Evolutionary conservation across 108 stramenopile genomes (phyloP), one percentile per base, ranked within the genome.

Genomic region (Epithemia pelagica): DNA sequence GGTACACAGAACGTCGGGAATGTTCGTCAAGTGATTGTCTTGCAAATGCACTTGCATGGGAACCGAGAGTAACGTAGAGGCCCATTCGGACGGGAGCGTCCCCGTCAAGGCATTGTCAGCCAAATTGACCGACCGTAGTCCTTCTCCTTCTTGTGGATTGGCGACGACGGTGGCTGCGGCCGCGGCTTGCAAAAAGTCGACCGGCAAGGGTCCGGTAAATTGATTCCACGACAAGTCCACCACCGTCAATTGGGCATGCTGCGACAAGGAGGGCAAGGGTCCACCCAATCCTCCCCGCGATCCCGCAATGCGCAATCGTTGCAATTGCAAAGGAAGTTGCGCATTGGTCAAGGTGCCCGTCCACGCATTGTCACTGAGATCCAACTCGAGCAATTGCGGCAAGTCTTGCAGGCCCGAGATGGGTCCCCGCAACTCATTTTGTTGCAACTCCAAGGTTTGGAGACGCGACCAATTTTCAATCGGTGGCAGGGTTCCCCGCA

Each of bases 401-500:
- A 75, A 28, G 18, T 5, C 28, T 52, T 54, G 58, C 24, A 67
- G 31, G 19, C 54, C 46, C 37, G 10, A 15, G 37, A 46, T 18
- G 66, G 26, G 27, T 10, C 61, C 24, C 21, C 28, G n/a, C 31
- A 61, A 31, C 3, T 58, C 57, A 46, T 46, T 58, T 58, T 58
- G 56, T 7, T 58, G 7, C 25, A 27, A 58, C 5, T 58, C 18
- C 56, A 58, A 58, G 7, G 5, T 5, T 58, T 21, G 56, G 7
- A 58, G 21, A 19, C 26, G 26, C 56, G 56, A 7, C 22, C 56
- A 58, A 7, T 7, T 58, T 27, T 46, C 37, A 46, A 10, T 46
- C 18, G 65, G 51, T 0, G 85, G 85, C 7, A 86, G 33, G 1
- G 64, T 78, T 24, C 85, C 85, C 23, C 70, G 66, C 30, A 86